Evolutionary conservation across 1,139 yeast genomes (phyloP).

Genomic region (Geotrichum restrictum): DNA sequence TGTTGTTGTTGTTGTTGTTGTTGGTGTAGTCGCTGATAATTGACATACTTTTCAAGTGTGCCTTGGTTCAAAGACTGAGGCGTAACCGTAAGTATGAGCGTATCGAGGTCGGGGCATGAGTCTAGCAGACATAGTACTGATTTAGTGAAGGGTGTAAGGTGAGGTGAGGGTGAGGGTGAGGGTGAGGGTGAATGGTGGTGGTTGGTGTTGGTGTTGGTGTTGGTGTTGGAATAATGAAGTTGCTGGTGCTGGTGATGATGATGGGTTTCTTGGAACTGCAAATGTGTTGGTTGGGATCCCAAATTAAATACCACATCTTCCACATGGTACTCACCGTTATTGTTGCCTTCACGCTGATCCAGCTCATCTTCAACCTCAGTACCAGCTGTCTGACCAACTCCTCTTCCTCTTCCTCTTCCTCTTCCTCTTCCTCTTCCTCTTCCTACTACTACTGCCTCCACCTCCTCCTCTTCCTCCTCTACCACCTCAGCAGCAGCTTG

Average conservation of each 20-base stretch:
- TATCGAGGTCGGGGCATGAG: conserved; percentile 2
- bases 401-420: neutral
- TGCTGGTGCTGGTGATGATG: neutral
- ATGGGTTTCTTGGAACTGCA: neutral
- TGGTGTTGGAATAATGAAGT: neutral
- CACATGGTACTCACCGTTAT: no score
- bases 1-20: no score
- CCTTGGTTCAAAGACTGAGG: neutral
- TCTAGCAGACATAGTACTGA: neutral
- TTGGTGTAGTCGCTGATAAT: no score
- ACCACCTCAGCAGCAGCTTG: neutral
- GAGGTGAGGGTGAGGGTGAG: neutral
- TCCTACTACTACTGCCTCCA: no score
- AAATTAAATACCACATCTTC: no score
- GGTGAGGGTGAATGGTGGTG: no score
- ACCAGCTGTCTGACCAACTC: no score
- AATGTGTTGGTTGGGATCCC: neutral
- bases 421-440: neutral
- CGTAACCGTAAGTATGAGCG: neutral
- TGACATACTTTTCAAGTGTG: neutral
- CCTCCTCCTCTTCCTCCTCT: neutral
- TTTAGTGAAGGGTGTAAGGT: neutral
- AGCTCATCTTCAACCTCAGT: neutral
- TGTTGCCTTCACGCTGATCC: neutral
- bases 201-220: neutral